Conservation (phyloP, 2,329 filamentous ascomycete genomes). For the Neonectria neomacrospora region DNA sequence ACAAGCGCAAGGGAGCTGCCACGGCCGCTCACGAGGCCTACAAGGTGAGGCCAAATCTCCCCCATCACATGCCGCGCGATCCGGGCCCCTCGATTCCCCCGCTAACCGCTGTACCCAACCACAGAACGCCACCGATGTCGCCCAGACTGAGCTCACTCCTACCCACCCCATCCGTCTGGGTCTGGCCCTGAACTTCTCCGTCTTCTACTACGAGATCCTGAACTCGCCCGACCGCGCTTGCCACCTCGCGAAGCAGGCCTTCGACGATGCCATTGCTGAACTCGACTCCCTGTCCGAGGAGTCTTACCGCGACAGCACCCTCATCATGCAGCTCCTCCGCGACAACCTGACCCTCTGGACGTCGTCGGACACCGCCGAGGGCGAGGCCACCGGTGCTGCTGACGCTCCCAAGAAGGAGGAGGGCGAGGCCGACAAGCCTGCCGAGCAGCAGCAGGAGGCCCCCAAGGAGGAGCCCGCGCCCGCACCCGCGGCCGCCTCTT, state of each 20-base stretch:
- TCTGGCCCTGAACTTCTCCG: constrained; percentile 98
- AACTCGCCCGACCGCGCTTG: constrained; percentile 98
- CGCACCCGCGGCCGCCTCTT: constrained; percentile 62
- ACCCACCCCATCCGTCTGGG: constrained; percentile 98
- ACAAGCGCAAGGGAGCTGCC: constrained; percentile 90
- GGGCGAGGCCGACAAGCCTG: constrained; percentile 56
- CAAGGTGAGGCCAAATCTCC: constrained; percentile 74
- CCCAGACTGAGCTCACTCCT: constrained; percentile 95
- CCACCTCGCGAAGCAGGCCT: constrained; percentile 98
- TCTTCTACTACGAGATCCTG: constrained; percentile 99
- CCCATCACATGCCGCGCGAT: constrained; percentile 43
- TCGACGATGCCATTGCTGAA: constrained; percentile 98
- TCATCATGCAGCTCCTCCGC: constrained; percentile 99
- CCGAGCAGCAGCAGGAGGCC: constrained; percentile 54
- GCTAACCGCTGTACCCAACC: constrained; percentile 33
- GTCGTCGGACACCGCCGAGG: constrained; percentile 88
- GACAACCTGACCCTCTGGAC: constrained; percentile 99
- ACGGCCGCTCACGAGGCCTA: constrained; percentile 93
- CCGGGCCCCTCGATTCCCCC: constrained; percentile 36
- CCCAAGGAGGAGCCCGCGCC: constrained; percentile 57
- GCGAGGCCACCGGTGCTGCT: constrained; percentile 71
- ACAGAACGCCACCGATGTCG: constrained; percentile 96
- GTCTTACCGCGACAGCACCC: constrained; percentile 97
- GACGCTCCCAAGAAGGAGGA: constrained; percentile 71
- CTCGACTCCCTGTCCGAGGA: constrained; percentile 97